Conservation (phyloP, 148 eudicot species). For the Rhododendron williamsianum region DNA sequence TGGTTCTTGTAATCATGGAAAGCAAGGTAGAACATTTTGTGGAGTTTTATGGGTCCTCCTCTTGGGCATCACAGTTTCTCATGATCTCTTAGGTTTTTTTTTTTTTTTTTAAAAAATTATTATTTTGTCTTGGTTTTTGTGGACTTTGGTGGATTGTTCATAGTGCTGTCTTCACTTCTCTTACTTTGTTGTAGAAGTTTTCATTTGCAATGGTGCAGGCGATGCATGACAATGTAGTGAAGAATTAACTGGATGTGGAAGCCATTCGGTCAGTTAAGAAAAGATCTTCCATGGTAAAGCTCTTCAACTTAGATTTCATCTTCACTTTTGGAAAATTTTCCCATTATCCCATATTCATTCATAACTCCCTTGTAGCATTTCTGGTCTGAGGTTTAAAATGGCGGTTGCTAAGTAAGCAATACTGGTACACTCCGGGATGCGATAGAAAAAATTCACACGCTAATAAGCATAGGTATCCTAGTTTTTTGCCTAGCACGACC, state of each 20-base stretch:
- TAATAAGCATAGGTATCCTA: neutral
- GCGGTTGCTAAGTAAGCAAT: no score
- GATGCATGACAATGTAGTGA: neutral
- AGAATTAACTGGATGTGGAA: conserved; percentile 1
- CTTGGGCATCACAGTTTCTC: neutral
- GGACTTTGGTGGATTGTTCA: neutral
- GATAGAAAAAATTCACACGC: neutral
- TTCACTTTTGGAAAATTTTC: neutral
- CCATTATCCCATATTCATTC: neutral
- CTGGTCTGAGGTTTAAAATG: neutral
- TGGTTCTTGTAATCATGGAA: neutral
- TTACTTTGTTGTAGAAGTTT: conserved; percentile 4
- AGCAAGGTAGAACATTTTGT: neutral
- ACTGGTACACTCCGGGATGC: neutral
- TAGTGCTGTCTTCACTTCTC: neutral
- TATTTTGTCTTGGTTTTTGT: neutral
- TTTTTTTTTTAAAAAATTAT: neutral
- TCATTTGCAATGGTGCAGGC: conserved; percentile 5
- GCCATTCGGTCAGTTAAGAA: neutral
- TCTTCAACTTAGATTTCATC: neutral
- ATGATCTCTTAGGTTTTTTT: neutral
- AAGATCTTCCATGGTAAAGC: neutral
- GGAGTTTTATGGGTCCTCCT: neutral
- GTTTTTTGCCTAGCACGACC: neutral
- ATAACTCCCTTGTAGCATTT: neutral